Base-by-base conservation (phyloP, 805 yeast genomes). In the Nakazawaea pomicola region DNA sequence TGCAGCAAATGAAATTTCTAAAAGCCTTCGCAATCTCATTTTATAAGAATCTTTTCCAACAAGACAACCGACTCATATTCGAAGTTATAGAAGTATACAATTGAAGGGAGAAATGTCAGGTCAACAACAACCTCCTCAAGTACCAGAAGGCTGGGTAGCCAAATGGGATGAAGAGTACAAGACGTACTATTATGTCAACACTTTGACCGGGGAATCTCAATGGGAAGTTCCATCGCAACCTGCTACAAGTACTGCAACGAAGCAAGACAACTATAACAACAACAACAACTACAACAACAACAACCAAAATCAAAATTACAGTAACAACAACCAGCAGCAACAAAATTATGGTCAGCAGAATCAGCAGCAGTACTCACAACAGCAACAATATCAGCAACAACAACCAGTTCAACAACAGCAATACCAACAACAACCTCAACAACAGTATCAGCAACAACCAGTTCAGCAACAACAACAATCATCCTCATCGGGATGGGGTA, bases 61-160 rank as follows among this genome's bases (percentile, higher is more conserved):
- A n/a, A n/a, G n/a, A n/a, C n/a, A n/a, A n/a, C n/a, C n/a, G n/a
- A n/a, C n/a, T n/a, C n/a, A n/a, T n/a, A n/a, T n/a, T n/a, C n/a
- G n/a, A n/a, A n/a, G n/a, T n/a, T n/a, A n/a, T n/a, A n/a, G n/a
- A n/a, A n/a, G n/a, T n/a, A n/a, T n/a, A n/a, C n/a, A n/a, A n/a
- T n/a, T n/a, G n/a, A n/a, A n/a, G n/a, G n/a, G 30, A 17, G 17
- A 16, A 20, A 42, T 42, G 41, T 37, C 42, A 8, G 31, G 23
- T 7, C 45, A 33, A 16, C 46, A 48, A 21, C 31, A 31, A n/a
- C 43, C 49, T 12, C 51, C 51, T 20, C 12, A 18, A 1, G 18
- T 56, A 29, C 65, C 65, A 6, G 40, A 46, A 10, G 67, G 67
- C 11, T 62, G 67, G 67, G 39, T 51, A 1, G 64, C 62, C n/a